These are phyloP conservation scores for Suillus alpinus DNA, from an alignment of 768 basidiomycete genomes.

Conservation along the genomic window DNA sequence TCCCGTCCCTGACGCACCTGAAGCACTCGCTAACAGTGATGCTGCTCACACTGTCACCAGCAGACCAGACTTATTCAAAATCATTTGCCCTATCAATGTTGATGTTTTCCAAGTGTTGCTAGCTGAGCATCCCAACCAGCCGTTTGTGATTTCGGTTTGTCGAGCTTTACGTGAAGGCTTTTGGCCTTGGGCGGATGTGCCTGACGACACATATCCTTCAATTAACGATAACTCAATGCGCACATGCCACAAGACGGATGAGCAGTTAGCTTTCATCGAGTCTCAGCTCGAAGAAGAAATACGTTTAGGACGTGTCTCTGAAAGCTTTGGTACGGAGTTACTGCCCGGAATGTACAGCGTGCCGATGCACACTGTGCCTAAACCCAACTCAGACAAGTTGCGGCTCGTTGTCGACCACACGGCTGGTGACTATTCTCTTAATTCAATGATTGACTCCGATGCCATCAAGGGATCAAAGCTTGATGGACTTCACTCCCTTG, in stretches of 20 bases:
- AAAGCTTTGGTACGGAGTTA: slow-evolving; percentile 23
- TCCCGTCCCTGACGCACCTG: slow-evolving; percentile 3
- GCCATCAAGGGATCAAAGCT: slow-evolving; percentile 26
- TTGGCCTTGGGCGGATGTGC: slow-evolving; percentile 40
- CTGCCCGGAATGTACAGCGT: slow-evolving; percentile 41
- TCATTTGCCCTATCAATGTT: slow-evolving; percentile 37
- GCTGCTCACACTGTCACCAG: not conserved
- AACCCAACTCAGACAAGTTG: slow-evolving; percentile 37
- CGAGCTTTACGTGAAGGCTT: slow-evolving; percentile 36
- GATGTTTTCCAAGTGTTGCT: slow-evolving; percentile 28
- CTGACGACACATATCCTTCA: slow-evolving; percentile 14
- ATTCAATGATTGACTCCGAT: slow-evolving; percentile 30
- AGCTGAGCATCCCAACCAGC: slow-evolving; percentile 34
- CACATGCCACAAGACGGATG: slow-evolving; percentile 24
- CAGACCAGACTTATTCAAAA: slow-evolving; percentile 32
- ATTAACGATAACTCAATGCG: slow-evolving; percentile 23
- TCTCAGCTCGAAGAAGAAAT: slow-evolving; percentile 13
- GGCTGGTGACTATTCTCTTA: slow-evolving; percentile 31
- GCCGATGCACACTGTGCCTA: slow-evolving; percentile 39
- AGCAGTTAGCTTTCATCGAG: slow-evolving; percentile 20
- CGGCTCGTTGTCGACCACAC: slow-evolving; percentile 40
- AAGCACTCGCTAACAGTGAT: slow-evolving; percentile 14
- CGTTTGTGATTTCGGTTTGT: slow-evolving; percentile 35
- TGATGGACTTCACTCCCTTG: slow-evolving; percentile 35
- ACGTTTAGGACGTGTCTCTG: slow-evolving; percentile 13